A percentile compares a stretch with the other conserved stretches of the same genome.
phyloP scores from a whole-genome alignment of 2,329 filamentous ascomycete genomes.

The Pezicula carpinea region DNA sequence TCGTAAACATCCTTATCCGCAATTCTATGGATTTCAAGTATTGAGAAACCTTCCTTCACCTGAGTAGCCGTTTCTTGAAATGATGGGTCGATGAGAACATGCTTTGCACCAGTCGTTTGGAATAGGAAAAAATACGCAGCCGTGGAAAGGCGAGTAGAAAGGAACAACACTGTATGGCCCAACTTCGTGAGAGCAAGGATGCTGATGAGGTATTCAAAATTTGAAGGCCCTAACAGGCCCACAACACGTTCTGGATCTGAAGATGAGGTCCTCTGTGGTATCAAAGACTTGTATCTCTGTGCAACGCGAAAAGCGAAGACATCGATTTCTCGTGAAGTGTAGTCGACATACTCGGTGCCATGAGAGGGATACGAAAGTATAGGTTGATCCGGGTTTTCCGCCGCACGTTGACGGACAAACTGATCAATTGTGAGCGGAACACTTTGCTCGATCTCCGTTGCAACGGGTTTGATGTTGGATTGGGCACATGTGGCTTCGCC shows the following conservation, averaged over 20 bases:
- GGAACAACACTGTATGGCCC: conserved; percentile 46
- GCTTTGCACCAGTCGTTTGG: conserved; percentile 30
- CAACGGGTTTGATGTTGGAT: background rate
- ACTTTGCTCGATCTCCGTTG: background rate
- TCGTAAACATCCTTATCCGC: conserved; percentile 47
- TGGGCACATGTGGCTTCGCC: background rate
- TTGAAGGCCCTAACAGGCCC: conserved; percentile 42
- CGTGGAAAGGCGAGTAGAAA: conserved; percentile 48
- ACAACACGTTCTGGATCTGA: conserved; percentile 33
- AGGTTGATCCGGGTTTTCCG: conserved; percentile 3
- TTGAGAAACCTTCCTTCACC: conserved; percentile 17
- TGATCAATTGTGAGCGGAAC: conserved; percentile 12
- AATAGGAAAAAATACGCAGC: conserved; percentile 44
- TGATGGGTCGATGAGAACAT: conserved; percentile 11
- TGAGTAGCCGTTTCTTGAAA: conserved; percentile 12
- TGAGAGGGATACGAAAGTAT: conserved; percentile 10
- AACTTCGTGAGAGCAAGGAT: conserved; percentile 47
- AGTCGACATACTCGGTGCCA: conserved; percentile 12
- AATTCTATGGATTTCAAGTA: conserved; percentile 26
- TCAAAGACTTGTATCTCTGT: conserved; percentile 4
- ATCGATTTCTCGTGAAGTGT: conserved; percentile 11
- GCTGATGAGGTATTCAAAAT: conserved; percentile 45
- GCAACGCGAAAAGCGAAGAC: conserved; percentile 10
- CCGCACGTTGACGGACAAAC: conserved; percentile 11
- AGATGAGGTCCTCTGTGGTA: conserved; percentile 12